Percentiles rank a stretch among this genome's conserved stretches.
Evolutionary conservation across 305 asterid genomes (phyloP).

Genomic region (Stenogyne calaminthoides): DNA sequence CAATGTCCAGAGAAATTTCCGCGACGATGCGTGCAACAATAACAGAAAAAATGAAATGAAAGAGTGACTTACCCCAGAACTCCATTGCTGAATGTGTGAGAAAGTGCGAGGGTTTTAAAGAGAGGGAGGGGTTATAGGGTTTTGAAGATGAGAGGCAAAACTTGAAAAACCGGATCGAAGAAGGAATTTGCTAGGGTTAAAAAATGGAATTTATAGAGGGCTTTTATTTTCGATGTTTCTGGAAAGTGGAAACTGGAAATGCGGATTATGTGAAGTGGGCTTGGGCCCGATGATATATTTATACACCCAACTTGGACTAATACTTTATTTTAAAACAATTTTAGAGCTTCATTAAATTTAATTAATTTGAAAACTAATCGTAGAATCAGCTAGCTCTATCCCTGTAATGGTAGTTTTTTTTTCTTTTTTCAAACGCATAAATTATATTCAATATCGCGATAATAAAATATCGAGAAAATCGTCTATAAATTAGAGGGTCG

Average conservation of each 20-base stretch:
- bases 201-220: slow-evolving; percentile 16
- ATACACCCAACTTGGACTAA: neutral
- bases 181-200: slow-evolving; percentile 12
- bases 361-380: no score
- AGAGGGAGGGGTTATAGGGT: slow-evolving; percentile 37
- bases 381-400: no score
- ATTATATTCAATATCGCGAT: no score
- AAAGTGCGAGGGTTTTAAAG: neutral
- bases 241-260: neutral
- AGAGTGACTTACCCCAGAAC: slow-evolving; percentile 48
- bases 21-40: neutral
- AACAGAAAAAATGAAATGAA: neutral
- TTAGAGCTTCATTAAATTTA: no score
- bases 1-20: neutral
- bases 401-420: no score
- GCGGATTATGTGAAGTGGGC: neutral
- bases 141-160: slow-evolving; percentile 28
- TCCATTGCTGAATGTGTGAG: slow-evolving; percentile 40
- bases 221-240: neutral
- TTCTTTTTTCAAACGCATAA: no score
- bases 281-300: neutral
- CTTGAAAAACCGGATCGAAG: neutral
- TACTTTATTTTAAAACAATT: no score
- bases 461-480: no score
- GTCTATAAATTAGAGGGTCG: no score